A percentile compares a stretch with the other conserved stretches of the same genome.
Evolutionary conservation across 2,329 filamentous ascomycete genomes (phyloP).

Genomic region (Calonectria multiphialidica): DNA sequence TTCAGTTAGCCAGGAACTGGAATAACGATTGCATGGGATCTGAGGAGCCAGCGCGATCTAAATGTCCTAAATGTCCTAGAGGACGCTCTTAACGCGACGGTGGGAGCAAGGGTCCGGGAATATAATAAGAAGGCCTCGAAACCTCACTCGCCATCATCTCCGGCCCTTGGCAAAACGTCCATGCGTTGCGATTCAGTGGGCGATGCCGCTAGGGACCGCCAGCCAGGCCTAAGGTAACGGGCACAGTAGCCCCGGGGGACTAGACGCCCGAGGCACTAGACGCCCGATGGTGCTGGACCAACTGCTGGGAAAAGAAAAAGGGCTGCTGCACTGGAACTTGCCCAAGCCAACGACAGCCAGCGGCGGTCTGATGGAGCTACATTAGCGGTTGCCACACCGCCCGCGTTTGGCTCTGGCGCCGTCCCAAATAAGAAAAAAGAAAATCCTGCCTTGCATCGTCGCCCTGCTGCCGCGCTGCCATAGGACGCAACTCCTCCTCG

Average conservation of each 20-base stretch:
- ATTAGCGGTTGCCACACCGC: conserved; percentile 41
- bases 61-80: not conserved
- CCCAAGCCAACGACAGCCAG: not conserved
- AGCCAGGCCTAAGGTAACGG: conserved; percentile 1
- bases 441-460: conserved; percentile 19
- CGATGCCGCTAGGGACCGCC: not conserved
- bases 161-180: not conserved
- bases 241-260: not conserved
- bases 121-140: not conserved
- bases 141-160: not conserved
- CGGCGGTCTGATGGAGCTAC: conserved; percentile 25
- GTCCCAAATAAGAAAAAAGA: conserved; percentile 31
- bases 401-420: conserved; percentile 40
- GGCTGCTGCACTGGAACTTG: not conserved
- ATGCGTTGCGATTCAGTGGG: conserved; percentile 4
- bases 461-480: not conserved
- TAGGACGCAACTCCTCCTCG: not conserved
- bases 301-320: not conserved
- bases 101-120: conserved; percentile 1
- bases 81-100: not conserved
- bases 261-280: not conserved
- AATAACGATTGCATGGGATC: not conserved
- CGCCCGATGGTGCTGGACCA: not conserved
- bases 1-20: conserved; percentile 9
- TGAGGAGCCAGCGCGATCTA: not conserved